A percentile compares a stretch with the other conserved stretches of the same genome.
phyloP scores from a whole-genome alignment of 2,329 filamentous ascomycete species.

The Metarhizium brunneum region DNA sequence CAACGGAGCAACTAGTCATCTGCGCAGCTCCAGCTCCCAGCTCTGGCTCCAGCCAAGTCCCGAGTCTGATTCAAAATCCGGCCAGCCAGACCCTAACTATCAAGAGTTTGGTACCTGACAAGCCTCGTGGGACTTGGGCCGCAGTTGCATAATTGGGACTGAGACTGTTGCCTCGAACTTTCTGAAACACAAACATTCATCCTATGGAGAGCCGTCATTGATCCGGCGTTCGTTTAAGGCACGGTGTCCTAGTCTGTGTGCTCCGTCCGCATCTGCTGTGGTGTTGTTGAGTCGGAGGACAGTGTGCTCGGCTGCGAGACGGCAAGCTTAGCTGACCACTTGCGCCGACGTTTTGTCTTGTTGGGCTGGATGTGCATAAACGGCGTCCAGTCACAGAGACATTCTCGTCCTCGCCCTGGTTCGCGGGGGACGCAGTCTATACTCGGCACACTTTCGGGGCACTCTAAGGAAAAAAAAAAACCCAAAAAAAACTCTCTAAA shows the following conservation, averaged over 20 bases:
- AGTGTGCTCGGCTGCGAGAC: too few species aligned
- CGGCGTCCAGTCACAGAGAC: too few species aligned
- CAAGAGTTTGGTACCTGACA: slow-evolving; percentile 3
- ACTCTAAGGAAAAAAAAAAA: background rate
- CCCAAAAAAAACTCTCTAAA: too few species aligned
- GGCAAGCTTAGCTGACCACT: too few species aligned
- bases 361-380: too few species aligned
- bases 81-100: background rate
- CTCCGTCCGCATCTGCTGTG: background rate
- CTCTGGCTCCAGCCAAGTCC: background rate
- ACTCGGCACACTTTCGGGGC: background rate
- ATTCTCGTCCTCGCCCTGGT: background rate
- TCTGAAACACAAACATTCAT: background rate
- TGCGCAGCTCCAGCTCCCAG: background rate
- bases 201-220: background rate
- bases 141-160: slow-evolving; percentile 1
- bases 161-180: background rate
- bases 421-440: background rate
- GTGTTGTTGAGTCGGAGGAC: background rate
- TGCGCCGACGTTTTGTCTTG: too few species aligned
- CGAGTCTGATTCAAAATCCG: too few species aligned
- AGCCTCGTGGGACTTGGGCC: slow-evolving; percentile 4
- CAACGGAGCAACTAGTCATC: background rate
- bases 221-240: background rate
- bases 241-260: background rate